Percentiles rank a stretch among this genome's conserved stretches.
phyloP scores from a whole-genome alignment of 176 grass and related monocot species.

The Eleusine indica region DNA sequence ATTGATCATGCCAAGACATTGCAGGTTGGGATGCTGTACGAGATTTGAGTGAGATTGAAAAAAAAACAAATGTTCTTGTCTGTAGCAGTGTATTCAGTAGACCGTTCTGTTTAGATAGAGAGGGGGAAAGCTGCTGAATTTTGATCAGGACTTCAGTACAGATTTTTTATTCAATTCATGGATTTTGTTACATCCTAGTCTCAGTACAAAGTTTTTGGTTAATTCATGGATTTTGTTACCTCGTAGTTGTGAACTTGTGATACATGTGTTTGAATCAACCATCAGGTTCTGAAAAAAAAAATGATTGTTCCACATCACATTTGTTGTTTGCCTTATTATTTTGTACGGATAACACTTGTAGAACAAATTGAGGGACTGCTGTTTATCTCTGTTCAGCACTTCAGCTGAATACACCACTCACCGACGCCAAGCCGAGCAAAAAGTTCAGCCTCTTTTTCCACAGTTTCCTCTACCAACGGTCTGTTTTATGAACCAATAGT shows the following conservation, averaged over 20 bases:
- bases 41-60: constrained; percentile 18
- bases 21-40: constrained; percentile 46
- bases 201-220: not conserved
- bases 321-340: not conserved
- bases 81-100: not conserved
- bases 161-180: not conserved
- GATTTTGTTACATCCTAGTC: too few species aligned
- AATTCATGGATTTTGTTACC: not conserved
- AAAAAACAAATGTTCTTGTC: not conserved
- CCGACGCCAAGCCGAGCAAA: not conserved
- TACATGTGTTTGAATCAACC: not conserved
- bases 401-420: not conserved
- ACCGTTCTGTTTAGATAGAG: not conserved
- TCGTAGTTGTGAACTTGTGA: not conserved
- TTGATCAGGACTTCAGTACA: not conserved
- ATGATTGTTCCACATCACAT: not conserved
- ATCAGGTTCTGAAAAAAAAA: not conserved
- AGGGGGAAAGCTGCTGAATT: not conserved
- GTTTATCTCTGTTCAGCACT: not conserved
- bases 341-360: not conserved
- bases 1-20: constrained; percentile 46
- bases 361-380: not conserved
- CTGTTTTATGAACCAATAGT: not conserved
- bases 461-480: not conserved
- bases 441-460: not conserved